phyloP scores from a whole-genome alignment of 352 stramenopile genomes.

The Globisporangium cylindrosporum region DNA sequence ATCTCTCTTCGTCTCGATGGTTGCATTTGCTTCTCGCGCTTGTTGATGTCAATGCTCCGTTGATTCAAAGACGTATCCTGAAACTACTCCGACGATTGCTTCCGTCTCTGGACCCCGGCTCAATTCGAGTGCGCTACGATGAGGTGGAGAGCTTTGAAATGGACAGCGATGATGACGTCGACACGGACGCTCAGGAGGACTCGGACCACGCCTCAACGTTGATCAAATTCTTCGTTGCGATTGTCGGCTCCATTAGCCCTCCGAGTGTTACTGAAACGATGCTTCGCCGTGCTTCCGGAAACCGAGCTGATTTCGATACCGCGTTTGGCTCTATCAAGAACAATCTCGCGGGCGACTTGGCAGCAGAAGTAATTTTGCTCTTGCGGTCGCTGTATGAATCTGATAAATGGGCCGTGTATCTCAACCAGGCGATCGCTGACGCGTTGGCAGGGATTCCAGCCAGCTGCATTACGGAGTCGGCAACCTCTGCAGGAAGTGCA shows the following conservation, averaged over 20 bases:
- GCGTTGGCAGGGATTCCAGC: conserved; percentile 50
- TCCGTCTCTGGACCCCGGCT: conserved; percentile 62
- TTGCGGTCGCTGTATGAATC: conserved; percentile 81
- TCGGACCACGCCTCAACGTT: conserved; percentile 58
- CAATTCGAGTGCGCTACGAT: conserved; percentile 61
- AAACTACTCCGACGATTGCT: conserved; percentile 81
- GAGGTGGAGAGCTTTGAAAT: conserved; percentile 75
- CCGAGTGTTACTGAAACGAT: conserved; percentile 66
- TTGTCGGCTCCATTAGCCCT: conserved; percentile 65
- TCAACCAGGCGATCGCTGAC: conserved; percentile 60
- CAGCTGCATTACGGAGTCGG: conserved; percentile 38
- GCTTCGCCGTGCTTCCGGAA: conserved; percentile 30
- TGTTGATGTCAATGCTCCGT: conserved; percentile 64
- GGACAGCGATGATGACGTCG: conserved; percentile 80
- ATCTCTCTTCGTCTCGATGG: conserved; percentile 83
- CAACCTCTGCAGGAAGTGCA: conserved; percentile 13
- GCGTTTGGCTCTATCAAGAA: conserved; percentile 20
- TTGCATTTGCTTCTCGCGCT: conserved; percentile 79
- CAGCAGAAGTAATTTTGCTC: conserved; percentile 76
- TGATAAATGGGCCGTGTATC: conserved; percentile 60
- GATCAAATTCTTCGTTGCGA: conserved; percentile 77
- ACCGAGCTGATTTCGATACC: neutral
- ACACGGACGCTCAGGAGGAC: conserved; percentile 47
- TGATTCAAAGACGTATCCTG: conserved; percentile 79
- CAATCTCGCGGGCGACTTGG: conserved; percentile 43